Conservation (phyloP, 257 asterid genomes). For the Nicotiana undulata region DNA sequence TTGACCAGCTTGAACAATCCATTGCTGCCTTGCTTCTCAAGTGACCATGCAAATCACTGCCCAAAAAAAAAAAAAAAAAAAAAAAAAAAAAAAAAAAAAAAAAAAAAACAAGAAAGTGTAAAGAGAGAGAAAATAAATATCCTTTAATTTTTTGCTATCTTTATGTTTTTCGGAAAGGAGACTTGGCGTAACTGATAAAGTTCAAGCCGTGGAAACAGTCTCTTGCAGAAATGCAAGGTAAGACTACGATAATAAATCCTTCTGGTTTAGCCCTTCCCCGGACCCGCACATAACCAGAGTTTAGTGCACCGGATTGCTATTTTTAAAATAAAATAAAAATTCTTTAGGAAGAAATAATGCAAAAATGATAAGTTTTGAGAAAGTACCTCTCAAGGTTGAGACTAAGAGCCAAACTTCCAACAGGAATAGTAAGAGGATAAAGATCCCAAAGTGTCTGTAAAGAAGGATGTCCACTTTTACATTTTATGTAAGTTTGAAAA, state of each 20-base stretch:
- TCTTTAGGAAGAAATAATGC: too few species aligned
- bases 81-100: not conserved
- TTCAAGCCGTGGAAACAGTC: too few species aligned
- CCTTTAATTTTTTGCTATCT: not conserved
- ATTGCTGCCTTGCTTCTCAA: constrained; percentile 35
- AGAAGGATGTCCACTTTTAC: constrained; percentile 70
- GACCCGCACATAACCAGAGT: too few species aligned
- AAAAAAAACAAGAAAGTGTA: not conserved
- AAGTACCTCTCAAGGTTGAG: constrained; percentile 60
- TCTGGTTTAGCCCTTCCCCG: rapidly evolving
- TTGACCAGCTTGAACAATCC: constrained; percentile 37
- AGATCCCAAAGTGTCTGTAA: constrained; percentile 77
- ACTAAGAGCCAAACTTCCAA: constrained; percentile 47
- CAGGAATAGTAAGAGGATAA: constrained; percentile 57
- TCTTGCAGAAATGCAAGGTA: too few species aligned
- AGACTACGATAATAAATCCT: rapidly evolving
- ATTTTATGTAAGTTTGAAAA: constrained; percentile 53
- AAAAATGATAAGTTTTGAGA: not conserved
- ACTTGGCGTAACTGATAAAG: too few species aligned
- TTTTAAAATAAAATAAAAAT: too few species aligned
- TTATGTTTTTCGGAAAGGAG: not conserved
- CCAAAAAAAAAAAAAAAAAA: not conserved
- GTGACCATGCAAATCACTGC: constrained; percentile 40
- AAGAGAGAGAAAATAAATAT: not conserved
- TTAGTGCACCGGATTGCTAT: rapidly evolving